phyloP scores from a whole-genome alignment of 176 grass and related monocot genomes.

The Avena insularis region DNA sequence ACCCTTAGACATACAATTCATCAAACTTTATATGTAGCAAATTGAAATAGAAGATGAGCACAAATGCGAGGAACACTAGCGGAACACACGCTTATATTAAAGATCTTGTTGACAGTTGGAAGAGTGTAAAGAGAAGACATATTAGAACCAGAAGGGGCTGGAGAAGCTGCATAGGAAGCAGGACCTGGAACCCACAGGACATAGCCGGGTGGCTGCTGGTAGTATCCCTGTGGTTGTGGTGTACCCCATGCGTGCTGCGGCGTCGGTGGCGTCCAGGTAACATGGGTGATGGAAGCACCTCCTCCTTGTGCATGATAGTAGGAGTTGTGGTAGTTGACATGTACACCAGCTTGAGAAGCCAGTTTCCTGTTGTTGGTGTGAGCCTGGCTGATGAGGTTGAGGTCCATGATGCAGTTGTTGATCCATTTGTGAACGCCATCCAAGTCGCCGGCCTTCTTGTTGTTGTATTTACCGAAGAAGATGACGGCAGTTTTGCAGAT shows the following conservation, averaged over 20 bases:
- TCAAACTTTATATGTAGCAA: neutral
- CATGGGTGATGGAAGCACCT: neutral
- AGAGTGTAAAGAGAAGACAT: neutral
- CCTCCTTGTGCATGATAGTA: neutral
- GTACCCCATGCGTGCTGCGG: neutral
- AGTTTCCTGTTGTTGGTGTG: no score
- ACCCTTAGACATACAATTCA: neutral
- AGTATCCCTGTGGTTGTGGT: neutral
- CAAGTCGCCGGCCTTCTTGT: neutral
- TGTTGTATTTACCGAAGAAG: neutral
- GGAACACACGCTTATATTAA: neutral
- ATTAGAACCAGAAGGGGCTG: neutral
- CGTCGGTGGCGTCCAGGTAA: no score
- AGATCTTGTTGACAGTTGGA: neutral
- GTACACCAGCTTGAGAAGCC: neutral
- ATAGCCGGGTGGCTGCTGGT: neutral
- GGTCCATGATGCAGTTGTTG: constrained; percentile 12
- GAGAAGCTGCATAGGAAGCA: neutral
- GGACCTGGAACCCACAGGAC: neutral
- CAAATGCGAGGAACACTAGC: neutral
- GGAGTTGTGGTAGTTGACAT: neutral
- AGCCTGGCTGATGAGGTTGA: neutral
- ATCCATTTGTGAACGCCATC: neutral
- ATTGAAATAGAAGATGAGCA: neutral
- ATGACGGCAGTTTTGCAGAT: neutral